Conservation (phyloP, 768 basidiomycete genomes). For the Agaricus sinodeliciosus region DNA sequence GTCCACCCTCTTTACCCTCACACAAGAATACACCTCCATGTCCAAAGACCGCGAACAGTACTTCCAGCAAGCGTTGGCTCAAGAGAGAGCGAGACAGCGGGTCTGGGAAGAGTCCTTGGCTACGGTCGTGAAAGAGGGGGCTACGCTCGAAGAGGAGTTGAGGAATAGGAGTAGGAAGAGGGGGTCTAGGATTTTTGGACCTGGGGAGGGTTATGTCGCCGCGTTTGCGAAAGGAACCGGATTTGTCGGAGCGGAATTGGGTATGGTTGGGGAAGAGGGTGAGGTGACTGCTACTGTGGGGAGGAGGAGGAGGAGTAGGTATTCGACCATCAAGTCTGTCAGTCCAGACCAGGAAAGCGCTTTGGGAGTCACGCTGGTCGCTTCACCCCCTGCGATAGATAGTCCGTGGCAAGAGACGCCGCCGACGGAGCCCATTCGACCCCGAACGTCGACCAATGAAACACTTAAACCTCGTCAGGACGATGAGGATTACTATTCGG, state of each 20-base stretch:
- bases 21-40: conserved; percentile 68
- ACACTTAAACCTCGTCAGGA: background rate
- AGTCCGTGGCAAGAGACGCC: too few species aligned
- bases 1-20: conserved; percentile 44
- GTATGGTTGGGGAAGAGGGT: conserved; percentile 11
- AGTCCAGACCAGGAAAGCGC: background rate
- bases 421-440: background rate
- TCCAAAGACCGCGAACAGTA: conserved; percentile 74
- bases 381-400: too few species aligned
- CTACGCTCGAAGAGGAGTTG: conserved; percentile 76
- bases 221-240: background rate
- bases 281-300: background rate
- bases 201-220: conserved; percentile 12
- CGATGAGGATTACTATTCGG: conserved; percentile 11
- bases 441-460: background rate
- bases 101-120: conserved; percentile 92
- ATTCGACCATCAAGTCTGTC: background rate
- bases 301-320: background rate
- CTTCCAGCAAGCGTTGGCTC: conserved; percentile 59
- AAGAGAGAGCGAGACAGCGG: conserved; percentile 54
- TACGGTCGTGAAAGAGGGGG: conserved; percentile 81
- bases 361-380: background rate
- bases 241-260: background rate
- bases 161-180: conserved; percentile 50
- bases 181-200: conserved; percentile 51